Evolutionary conservation across 1,139 yeast genomes (phyloP).

Genomic region (Zygosaccharomyces pseudobailii): DNA sequence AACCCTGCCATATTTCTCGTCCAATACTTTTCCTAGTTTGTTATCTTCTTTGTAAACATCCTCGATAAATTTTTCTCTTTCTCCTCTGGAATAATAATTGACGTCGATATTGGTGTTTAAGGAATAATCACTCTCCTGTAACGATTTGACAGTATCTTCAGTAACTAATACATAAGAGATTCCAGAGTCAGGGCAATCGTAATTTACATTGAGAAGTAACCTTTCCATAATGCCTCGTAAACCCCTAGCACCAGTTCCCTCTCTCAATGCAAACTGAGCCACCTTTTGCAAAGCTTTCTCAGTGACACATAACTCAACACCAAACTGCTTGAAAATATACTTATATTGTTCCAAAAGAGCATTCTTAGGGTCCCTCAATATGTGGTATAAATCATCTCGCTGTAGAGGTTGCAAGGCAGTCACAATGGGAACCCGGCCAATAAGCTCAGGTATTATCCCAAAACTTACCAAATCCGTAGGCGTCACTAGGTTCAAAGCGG

Average conservation of each 20-base stretch:
- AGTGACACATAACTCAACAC: slow-evolving; percentile 44
- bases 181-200: slow-evolving; percentile 51
- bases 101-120: slow-evolving; percentile 37
- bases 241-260: slow-evolving; percentile 55
- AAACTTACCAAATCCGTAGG: slow-evolving; percentile 45
- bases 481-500: slow-evolving; percentile 41
- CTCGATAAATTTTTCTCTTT: slow-evolving; percentile 35
- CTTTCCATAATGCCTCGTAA: slow-evolving; percentile 48
- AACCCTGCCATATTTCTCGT: slow-evolving; percentile 28
- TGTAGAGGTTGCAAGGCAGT: slow-evolving; percentile 44
- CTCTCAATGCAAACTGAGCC: slow-evolving; percentile 42
- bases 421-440: slow-evolving; percentile 50
- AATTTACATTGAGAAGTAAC: slow-evolving; percentile 45
- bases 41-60: slow-evolving; percentile 39
- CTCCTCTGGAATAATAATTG: slow-evolving; percentile 41
- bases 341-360: slow-evolving; percentile 47
- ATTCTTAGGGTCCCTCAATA: slow-evolving; percentile 48
- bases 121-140: slow-evolving; percentile 31
- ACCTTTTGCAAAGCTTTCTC: slow-evolving; percentile 42
- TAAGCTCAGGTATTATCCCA: slow-evolving; percentile 51
- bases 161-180: slow-evolving; percentile 43
- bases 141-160: slow-evolving; percentile 37
- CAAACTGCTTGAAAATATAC: slow-evolving; percentile 46
- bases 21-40: slow-evolving; percentile 31
- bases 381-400: slow-evolving; percentile 41